These are phyloP conservation scores for Sugiyamaella xylanicola DNA, from an alignment of 1,139 yeast species.

Conservation along the genomic window DNA sequence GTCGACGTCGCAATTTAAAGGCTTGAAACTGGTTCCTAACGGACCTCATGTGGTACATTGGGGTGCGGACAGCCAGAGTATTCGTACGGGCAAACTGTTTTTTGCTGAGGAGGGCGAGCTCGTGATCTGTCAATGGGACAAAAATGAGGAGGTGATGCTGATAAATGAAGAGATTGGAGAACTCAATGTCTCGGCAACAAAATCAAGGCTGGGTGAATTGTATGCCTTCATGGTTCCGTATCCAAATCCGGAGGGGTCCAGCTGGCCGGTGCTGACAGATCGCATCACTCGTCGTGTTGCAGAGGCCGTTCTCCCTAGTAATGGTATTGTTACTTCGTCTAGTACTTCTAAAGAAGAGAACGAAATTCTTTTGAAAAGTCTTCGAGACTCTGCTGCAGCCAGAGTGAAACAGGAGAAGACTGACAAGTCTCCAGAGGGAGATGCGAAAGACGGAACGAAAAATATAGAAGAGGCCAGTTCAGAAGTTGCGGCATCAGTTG, in stretches of 20 bases:
- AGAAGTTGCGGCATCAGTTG: slow-evolving; percentile 17
- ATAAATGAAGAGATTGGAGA: slow-evolving; percentile 39
- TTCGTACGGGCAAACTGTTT: slow-evolving; percentile 41
- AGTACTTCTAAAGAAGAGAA: slow-evolving; percentile 48
- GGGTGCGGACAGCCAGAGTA: slow-evolving; percentile 37
- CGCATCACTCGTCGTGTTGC: slow-evolving; percentile 30
- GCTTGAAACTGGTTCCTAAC: slow-evolving; percentile 44
- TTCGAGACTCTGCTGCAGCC: slow-evolving; percentile 34
- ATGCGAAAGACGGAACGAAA: no score
- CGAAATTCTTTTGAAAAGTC: slow-evolving; percentile 39
- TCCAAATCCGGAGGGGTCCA: slow-evolving; percentile 30
- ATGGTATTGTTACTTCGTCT: slow-evolving; percentile 40
- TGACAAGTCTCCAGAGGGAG: no score
- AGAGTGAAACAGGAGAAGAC: neutral
- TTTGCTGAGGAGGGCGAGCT: slow-evolving; percentile 33
- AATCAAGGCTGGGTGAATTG: slow-evolving; percentile 34
- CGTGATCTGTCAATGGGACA: slow-evolving; percentile 39
- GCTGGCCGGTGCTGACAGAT: slow-evolving; percentile 37
- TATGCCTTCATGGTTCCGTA: slow-evolving; percentile 42
- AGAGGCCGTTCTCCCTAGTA: slow-evolving; percentile 33
- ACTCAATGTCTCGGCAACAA: slow-evolving; percentile 37
- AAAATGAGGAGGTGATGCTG: slow-evolving; percentile 35
- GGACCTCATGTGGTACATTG: slow-evolving; percentile 48
- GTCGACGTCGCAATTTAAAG: slow-evolving; percentile 41
- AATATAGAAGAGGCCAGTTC: neutral